Base-by-base conservation (phyloP, 305 asterid genomes). In the Fraxinus sp. region DNA sequence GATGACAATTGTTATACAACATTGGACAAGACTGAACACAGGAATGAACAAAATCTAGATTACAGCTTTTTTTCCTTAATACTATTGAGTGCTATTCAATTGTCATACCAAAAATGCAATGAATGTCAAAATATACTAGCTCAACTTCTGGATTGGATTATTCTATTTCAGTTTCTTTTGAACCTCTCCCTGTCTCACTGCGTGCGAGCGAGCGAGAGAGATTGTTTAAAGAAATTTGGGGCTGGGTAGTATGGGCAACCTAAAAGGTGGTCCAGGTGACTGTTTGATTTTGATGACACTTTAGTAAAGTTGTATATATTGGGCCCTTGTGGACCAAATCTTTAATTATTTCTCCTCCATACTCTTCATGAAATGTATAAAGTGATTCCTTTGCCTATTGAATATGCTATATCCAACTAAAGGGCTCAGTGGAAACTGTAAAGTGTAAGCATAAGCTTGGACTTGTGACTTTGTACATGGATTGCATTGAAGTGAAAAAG, bases 371-470 rank as follows among this genome's bases (percentile, higher is more conserved):
- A 68, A 74, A 78, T 86, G 49, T 83, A 75, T 73, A 81, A 77
- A 86, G 22, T 80, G 78, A 81, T 80, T 77, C 62, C 30, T 78
- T 64, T 75, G 79, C 88, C 85, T 62, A 18, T 77, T 82, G 85
- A 84, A 76, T 82, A 74, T 70, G 39, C 66, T 82, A 73, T 68
- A 68, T 84, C 81, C 81, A 36, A n/a, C 24, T 55, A n/a, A 76
- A 82, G 84, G 90, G 88, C 84, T 85, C 83, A 80, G 64, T 37
- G 78, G 57, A 26, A 79, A 83, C 91, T 86, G 87, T 88, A 87
- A 87, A 88, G 89, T 80, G 81, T 82, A 13, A 71, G 70, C 26
- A 41, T 79, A 83, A 79, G 76, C 82, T 87, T 84, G 83, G 39
- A 85, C 81, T 80, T 66, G 85, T 80, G 80, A 75, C 49, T 78